Conservation (phyloP, 1,284 basidiomycete species). For the Ceratobasidium sp. region DNA sequence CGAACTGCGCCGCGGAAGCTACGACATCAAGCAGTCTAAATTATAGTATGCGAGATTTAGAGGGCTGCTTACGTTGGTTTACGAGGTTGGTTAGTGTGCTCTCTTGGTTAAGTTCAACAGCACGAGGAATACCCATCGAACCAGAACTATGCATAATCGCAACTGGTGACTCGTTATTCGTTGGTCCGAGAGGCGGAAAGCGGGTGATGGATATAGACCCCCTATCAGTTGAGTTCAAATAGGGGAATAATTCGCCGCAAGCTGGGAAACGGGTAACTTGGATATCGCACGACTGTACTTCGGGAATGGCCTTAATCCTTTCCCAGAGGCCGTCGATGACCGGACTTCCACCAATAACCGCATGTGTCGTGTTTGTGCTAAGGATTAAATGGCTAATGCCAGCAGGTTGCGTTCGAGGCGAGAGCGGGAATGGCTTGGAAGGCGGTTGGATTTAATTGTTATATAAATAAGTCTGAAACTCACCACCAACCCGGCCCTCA, state of each 20-base stretch:
- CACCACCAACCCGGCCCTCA: slow-evolving; percentile 39
- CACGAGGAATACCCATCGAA: slow-evolving; percentile 16
- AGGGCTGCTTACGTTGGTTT: neutral
- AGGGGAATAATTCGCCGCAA: neutral
- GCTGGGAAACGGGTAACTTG: neutral
- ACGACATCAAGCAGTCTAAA: too few species aligned
- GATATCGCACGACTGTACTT: neutral
- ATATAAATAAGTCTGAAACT: neutral
- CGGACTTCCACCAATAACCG: slow-evolving; percentile 1
- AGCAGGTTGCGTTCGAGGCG: slow-evolving; percentile 28
- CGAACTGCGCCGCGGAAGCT: neutral
- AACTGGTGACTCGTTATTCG: neutral
- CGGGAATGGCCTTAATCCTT: neutral
- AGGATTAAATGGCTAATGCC: slow-evolving; percentile 23
- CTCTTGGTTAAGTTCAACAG: slow-evolving; percentile 1
- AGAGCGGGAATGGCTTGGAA: slow-evolving; percentile 28
- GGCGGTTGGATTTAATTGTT: neutral
- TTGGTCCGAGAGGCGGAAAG: slow-evolving; percentile 13
- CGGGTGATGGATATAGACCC: neutral
- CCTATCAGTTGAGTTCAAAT: neutral
- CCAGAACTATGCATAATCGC: slow-evolving; percentile 37
- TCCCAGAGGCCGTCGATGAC: neutral
- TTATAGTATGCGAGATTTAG: neutral
- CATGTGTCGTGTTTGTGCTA: neutral
- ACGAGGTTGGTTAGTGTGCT: neutral